A percentile compares a stretch with the other conserved stretches of the same genome.
Evolutionary conservation across 1,284 basidiomycete species (phyloP).

Genomic region (Ceratobasidium sp.): DNA sequence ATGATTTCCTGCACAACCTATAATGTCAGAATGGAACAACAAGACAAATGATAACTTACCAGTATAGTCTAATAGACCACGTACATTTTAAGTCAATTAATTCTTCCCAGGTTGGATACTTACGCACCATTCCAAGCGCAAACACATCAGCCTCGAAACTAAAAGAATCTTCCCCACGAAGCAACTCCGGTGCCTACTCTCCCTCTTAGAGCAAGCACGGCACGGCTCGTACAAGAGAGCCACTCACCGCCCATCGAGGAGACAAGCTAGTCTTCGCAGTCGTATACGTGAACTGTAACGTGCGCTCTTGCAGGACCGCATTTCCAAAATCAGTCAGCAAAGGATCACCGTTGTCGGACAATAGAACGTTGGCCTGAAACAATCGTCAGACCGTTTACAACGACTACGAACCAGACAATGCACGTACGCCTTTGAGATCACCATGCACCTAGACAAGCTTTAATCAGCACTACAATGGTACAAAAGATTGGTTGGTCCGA

Average conservation of each 20-base stretch:
- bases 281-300: slow-evolving; percentile 6
- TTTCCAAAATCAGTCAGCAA: slow-evolving; percentile 22
- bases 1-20: neutral
- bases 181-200: slow-evolving; percentile 1
- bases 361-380: slow-evolving; percentile 8
- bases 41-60: neutral
- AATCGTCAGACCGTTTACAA: neutral
- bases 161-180: neutral
- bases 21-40: neutral
- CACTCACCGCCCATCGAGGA: slow-evolving; percentile 15
- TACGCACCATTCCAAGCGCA: slow-evolving; percentile 22
- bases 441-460: slow-evolving; percentile 2
- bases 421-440: slow-evolving; percentile 16
- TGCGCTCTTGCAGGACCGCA: slow-evolving; percentile 2
- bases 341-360: slow-evolving; percentile 4
- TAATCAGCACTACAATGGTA: neutral
- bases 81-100: neutral
- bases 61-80: neutral
- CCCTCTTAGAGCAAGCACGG: neutral
- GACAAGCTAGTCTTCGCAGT: slow-evolving; percentile 3
- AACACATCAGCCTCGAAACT: slow-evolving; percentile 15
- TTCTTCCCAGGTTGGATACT: neutral
- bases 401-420: neutral
- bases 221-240: neutral
- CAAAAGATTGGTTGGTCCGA: too few relatives aligned